These are phyloP conservation scores for Rhinocladiella similis DNA, from an alignment of 2,329 filamentous ascomycete genomes.

Conservation along the genomic window DNA sequence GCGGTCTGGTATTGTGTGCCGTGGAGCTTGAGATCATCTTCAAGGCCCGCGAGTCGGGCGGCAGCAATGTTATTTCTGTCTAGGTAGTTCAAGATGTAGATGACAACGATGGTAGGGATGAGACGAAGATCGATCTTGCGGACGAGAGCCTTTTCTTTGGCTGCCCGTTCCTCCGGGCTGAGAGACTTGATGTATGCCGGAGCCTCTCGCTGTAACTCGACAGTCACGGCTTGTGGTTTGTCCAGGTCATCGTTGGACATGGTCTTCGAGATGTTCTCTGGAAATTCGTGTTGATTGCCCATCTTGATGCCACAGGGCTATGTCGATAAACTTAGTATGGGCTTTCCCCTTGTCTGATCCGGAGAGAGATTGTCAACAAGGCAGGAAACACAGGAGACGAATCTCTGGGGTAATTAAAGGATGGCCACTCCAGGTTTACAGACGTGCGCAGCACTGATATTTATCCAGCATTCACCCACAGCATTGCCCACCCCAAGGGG, in stretches of 20 bases:
- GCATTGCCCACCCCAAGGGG: too few species aligned
- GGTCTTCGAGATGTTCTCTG: not conserved
- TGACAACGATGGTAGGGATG: slow-evolving; percentile 68
- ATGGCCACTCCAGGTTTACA: too few species aligned
- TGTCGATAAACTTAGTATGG: too few species aligned
- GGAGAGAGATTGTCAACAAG: too few species aligned
- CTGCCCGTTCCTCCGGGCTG: slow-evolving; percentile 51
- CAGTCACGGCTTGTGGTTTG: not conserved
- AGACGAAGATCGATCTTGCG: slow-evolving; percentile 70
- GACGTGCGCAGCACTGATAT: too few species aligned
- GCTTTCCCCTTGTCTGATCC: too few species aligned
- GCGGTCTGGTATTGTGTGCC: slow-evolving; percentile 32
- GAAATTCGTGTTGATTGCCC: too few species aligned
- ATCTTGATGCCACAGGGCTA: too few species aligned
- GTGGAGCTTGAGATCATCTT: slow-evolving; percentile 42
- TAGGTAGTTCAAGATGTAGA: slow-evolving; percentile 76
- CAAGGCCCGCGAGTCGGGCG: slow-evolving; percentile 54
- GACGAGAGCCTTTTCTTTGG: slow-evolving; percentile 60
- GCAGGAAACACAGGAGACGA: too few species aligned
- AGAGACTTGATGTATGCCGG: slow-evolving; percentile 19
- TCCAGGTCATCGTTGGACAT: not conserved
- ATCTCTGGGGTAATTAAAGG: too few species aligned
- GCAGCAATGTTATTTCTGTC: slow-evolving; percentile 61
- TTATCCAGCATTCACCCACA: too few species aligned
- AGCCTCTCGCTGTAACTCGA: slow-evolving; percentile 2